A percentile compares a stretch with the other conserved stretches of the same genome.
These are phyloP conservation scores for Xylaria scruposa DNA, from an alignment of 495 filamentous ascomycete genomes.

Conservation along the genomic window DNA sequence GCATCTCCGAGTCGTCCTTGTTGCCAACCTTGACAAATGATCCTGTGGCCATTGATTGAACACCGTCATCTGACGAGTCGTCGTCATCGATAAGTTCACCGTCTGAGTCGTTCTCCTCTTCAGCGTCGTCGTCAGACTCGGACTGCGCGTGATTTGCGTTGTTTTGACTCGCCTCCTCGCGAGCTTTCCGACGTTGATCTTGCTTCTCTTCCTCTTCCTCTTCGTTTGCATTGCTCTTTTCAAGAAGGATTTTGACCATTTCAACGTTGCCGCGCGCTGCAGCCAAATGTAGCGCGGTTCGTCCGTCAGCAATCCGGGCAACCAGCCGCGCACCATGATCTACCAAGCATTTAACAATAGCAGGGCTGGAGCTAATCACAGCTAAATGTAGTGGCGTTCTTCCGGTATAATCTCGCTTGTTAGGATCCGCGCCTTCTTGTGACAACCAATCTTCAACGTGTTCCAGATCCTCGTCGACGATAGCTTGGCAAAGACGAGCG, in stretches of 20 bases:
- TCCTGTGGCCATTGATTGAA: constrained; percentile 59
- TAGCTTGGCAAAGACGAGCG: constrained; percentile 73
- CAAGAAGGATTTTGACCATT: constrained; percentile 72
- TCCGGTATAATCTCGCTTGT: constrained; percentile 78
- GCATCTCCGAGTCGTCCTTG: constrained; percentile 41
- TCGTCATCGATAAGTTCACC: constrained; percentile 47
- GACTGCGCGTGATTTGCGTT: constrained; percentile 20
- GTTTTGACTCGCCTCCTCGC: constrained; percentile 9
- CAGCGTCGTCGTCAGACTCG: constrained; percentile 37
- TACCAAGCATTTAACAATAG: constrained; percentile 74
- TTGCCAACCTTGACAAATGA: constrained; percentile 71
- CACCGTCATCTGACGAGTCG: constrained; percentile 44
- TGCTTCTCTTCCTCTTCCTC: constrained; percentile 66
- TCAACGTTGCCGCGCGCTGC: constrained; percentile 69
- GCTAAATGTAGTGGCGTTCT: constrained; percentile 81
- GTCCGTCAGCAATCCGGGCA: constrained; percentile 75
- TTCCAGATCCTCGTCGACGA: constrained; percentile 71
- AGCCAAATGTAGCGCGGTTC: constrained; percentile 80
- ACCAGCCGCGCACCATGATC: constrained; percentile 73
- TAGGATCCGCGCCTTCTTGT: constrained; percentile 64
- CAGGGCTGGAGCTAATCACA: constrained; percentile 66
- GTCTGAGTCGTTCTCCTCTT: constrained; percentile 43
- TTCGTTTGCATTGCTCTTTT: constrained; percentile 74
- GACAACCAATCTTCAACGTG: constrained; percentile 71
- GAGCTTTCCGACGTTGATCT: constrained; percentile 53